phyloP scores from a whole-genome alignment of 495 filamentous ascomycete species.

The Aspergillus kassunensis region DNA sequence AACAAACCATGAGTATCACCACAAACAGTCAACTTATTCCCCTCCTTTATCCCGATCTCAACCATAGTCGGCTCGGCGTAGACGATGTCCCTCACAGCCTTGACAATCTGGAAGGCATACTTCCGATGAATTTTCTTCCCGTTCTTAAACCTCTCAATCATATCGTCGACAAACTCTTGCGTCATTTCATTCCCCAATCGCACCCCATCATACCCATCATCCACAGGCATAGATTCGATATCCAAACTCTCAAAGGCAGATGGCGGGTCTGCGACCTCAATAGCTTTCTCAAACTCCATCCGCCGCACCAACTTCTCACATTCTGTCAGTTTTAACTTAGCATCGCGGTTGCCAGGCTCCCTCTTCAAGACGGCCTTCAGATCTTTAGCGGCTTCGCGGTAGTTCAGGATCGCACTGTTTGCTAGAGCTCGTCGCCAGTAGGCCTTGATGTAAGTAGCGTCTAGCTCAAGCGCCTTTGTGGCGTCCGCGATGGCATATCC shows the following conservation, averaged over 20 bases:
- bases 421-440: conserved; percentile 93
- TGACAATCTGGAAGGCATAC: conserved; percentile 94
- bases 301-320: conserved; percentile 90
- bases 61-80: conserved; percentile 96
- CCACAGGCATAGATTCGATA: conserved; percentile 77
- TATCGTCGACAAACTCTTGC: conserved; percentile 92
- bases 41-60: conserved; percentile 77
- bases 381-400: conserved; percentile 82
- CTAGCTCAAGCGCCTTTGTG: conserved; percentile 87
- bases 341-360: conserved; percentile 82
- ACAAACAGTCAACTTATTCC: conserved; percentile 82
- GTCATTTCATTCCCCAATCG: conserved; percentile 82
- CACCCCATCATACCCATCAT: conserved; percentile 80
- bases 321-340: conserved; percentile 82
- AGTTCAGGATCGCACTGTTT: conserved; percentile 82
- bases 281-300: conserved; percentile 87
- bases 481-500: conserved; percentile 91
- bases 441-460: conserved; percentile 85
- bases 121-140: conserved; percentile 94
- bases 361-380: conserved; percentile 88
- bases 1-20: conserved; percentile 89
- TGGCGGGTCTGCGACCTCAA: conserved; percentile 86
- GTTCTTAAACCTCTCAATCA: conserved; percentile 92
- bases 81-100: conserved; percentile 84
- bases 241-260: conserved; percentile 89